These are phyloP conservation scores for Stereum hirsutum DNA, from an alignment of 1,284 basidiomycete species.

Conservation along the genomic window DNA sequence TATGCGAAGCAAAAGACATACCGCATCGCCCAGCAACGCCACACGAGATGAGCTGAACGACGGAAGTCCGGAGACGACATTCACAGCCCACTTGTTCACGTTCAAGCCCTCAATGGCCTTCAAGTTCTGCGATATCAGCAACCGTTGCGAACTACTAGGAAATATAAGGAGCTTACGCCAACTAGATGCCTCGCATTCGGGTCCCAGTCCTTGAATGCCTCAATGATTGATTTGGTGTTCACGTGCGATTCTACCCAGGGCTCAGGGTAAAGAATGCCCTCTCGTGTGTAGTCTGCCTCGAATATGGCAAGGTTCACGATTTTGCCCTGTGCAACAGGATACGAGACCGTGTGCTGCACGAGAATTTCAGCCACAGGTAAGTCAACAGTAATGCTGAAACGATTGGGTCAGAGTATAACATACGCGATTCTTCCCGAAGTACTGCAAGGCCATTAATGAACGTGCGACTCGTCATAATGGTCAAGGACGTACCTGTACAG, in stretches of 20 bases:
- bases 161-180: constrained; percentile 22
- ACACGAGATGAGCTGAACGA: constrained; percentile 30
- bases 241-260: constrained; percentile 27
- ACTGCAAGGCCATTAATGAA: constrained; percentile 18
- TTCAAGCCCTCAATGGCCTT: constrained; percentile 25
- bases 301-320: constrained; percentile 35
- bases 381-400: too few species aligned
- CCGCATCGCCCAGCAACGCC: constrained; percentile 42
- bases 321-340: constrained; percentile 31
- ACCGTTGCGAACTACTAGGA: constrained; percentile 8
- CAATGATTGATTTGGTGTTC: constrained; percentile 15
- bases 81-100: constrained; percentile 40
- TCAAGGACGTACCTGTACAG: constrained; percentile 25
- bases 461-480: background rate
- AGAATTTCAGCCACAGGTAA: too few species aligned
- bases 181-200: constrained; percentile 28
- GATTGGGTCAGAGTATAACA: too few species aligned
- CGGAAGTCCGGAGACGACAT: constrained; percentile 30
- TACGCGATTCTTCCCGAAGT: constrained; percentile 32
- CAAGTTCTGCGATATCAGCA: background rate
- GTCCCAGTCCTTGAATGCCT: constrained; percentile 31
- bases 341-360: constrained; percentile 32
- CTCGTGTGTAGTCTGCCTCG: constrained; percentile 20
- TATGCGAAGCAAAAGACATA: constrained; percentile 14
- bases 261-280: constrained; percentile 25